Base-by-base conservation (phyloP, 2,329 filamentous ascomycete species). In the Elsinoe australis region DNA sequence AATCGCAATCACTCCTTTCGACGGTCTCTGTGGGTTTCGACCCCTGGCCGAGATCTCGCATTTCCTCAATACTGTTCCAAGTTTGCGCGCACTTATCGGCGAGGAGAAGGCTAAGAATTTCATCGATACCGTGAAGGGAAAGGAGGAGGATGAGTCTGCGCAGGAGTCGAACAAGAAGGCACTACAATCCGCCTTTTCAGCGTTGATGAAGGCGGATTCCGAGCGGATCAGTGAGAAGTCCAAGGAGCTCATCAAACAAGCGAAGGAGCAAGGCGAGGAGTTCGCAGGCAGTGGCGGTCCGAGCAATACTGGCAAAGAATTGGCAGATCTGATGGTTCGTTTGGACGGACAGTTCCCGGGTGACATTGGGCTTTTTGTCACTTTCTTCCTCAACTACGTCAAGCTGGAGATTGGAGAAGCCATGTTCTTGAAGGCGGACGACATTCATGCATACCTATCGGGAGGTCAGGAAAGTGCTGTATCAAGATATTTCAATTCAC, bases 311-410 rank as follows among this genome's bases (percentile, higher is more conserved):
- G 83, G 85, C 17, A 72, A 79, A 47, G 80, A 83, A 51, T 75
- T 98, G 36, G 78, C 86, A 19, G 80, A 87, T 56, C 75, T 98
- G 4, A 82, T 95, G 41, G 64, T 75, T 18, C 79, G 89, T 12
- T 78, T 94, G 2, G 79, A 96, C 64, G 73, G 75, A 52, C 81
- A 95, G 59, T 98, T 95, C 61, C 88, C 89, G 1, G 73, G 78
- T 18, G 92, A 98, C 61, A 86, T 96, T 59, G 92, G 92, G 12
- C 75, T 95, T 1, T 95, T 96, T 59, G 89, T 95, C 12, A 79
- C 94, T 47, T 96, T 98, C 73, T 94, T 96, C 75, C 80, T 96
- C 61, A 98, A 98, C 73, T 94, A 87, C 61, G 86, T 98, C 61
- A 85, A 82, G 56, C 78, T 98, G 10, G 72, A 84, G 42, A 80